Base-by-base conservation (phyloP, 306 rosid genomes). In the Carpinus viminea region DNA sequence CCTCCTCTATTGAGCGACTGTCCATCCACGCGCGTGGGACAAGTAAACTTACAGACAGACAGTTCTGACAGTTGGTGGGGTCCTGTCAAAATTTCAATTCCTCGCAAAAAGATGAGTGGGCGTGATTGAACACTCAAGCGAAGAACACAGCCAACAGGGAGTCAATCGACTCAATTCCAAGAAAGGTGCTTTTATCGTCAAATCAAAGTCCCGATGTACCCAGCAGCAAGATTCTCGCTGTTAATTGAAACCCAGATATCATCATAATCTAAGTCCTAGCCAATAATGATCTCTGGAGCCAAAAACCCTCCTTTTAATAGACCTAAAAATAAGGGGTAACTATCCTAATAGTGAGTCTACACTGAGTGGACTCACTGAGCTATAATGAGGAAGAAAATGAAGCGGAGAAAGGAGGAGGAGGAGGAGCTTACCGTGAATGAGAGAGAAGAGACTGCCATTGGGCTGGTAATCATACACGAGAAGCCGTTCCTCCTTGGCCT, bases 401-500 rank as follows among this genome's bases (percentile, higher is more conserved):
- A 36, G 10, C 13, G 7, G 65, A 43, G 62, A 9, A 47, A 16
- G 18, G 34, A n/a, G 6, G 26, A 24, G 6, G 26, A 24, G 26
- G 1, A 28, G 38, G 13, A n/a, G 15, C 4, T 47, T 88, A 93
- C 98, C 98, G 78, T 93, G 98, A 28, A 93, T 70, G 70, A 93
- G 97, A 72, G 98, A 91, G 87, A 81, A 88, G 78, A 93, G 89
- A 74, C 97, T 93, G 70, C 96, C 98, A 34, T 93, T 93, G 53
- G 92, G 93, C 17, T 89, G 85, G 65, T 87, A 93, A 46, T 93
- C 97, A 64, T 93, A 93, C 68, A 93, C 78, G 11, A 93, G 86
- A n/a, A 93, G 91, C 68, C 98, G 78, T 78, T 93, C 98, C 62
- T 91, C 91, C 76, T 89, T 89, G 68, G 96, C 97, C 76, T 91